Evolutionary conservation across 164 flowering plant genomes (phyloP).

Genomic region (Stephania yunnanensis): DNA sequence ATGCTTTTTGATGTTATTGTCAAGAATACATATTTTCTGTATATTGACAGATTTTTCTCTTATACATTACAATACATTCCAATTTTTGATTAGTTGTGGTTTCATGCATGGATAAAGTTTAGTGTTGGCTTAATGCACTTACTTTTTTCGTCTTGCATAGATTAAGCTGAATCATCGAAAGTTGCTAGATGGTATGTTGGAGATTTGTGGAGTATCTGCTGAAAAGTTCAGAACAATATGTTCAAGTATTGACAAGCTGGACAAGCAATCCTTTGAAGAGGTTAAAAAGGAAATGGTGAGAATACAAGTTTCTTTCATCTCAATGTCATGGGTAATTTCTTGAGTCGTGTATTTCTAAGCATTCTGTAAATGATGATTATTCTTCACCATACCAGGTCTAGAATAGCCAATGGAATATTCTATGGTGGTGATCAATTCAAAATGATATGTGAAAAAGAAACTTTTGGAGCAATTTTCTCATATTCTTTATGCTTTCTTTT

Average conservation of each 20-base stretch:
- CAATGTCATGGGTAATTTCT: too few relatives aligned
- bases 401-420: too few relatives aligned
- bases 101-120: neutral
- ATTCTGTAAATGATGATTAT: too few relatives aligned
- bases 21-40: neutral
- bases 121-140: neutral
- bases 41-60: neutral
- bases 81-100: neutral
- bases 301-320: too few relatives aligned
- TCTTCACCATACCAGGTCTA: too few relatives aligned
- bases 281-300: constrained; percentile 83
- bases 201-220: constrained; percentile 91
- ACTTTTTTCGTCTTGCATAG: constrained; percentile 30
- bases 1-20: neutral
- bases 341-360: too few relatives aligned
- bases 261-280: constrained; percentile 80
- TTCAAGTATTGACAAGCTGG: constrained; percentile 95
- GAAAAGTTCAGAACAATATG: constrained; percentile 91
- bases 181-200: constrained; percentile 89
- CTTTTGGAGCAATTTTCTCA: neutral
- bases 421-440: too few relatives aligned
- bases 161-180: constrained; percentile 85
- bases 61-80: neutral
- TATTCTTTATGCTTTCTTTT: neutral
- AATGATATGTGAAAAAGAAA: neutral